A percentile compares a stretch with the other conserved stretches of the same genome.
These are phyloP conservation scores for Aspergillus incahuasiensis DNA, from an alignment of 495 filamentous ascomycete genomes.

Conservation along the genomic window DNA sequence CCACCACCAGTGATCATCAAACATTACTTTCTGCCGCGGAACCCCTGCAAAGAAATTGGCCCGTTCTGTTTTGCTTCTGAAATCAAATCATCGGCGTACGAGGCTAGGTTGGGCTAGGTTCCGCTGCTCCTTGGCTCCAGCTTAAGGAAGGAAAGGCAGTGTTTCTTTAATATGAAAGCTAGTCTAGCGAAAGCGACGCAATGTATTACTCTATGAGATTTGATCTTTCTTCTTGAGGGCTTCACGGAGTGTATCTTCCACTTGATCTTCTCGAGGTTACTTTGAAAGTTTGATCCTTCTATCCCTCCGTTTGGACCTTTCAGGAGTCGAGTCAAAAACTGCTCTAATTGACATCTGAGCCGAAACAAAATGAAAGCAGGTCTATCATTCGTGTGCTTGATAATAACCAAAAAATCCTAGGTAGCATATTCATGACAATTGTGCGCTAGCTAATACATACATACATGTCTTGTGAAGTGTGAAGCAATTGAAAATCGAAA, in stretches of 20 bases:
- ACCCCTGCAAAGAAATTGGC: neutral
- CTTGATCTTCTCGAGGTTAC: too few relatives aligned
- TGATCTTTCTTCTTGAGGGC: neutral
- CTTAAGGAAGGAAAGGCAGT: neutral
- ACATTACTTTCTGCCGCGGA: conserved; percentile 6
- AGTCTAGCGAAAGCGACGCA: conserved; percentile 11
- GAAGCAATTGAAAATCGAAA: neutral
- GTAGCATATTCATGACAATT: too few relatives aligned
- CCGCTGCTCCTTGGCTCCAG: neutral
- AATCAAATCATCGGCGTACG: conserved; percentile 9
- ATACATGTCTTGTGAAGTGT: neutral
- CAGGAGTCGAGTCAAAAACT: too few relatives aligned
- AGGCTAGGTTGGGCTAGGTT: conserved; percentile 2
- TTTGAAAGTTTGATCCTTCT: too few relatives aligned
- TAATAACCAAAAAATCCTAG: too few relatives aligned
- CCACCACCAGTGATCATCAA: neutral
- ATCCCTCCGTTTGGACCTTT: too few relatives aligned
- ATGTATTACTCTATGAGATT: conserved; percentile 10
- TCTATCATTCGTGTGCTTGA: too few relatives aligned
- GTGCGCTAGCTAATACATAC: too few relatives aligned
- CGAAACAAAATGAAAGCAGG: too few relatives aligned
- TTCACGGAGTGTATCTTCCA: neutral
- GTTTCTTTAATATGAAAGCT: conserved; percentile 13
- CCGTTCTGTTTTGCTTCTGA: conserved; percentile 4
- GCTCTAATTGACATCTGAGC: too few relatives aligned